Conservation (phyloP, 2,329 filamentous ascomycete genomes). For the Coniochaeta hoffmannii region DNA sequence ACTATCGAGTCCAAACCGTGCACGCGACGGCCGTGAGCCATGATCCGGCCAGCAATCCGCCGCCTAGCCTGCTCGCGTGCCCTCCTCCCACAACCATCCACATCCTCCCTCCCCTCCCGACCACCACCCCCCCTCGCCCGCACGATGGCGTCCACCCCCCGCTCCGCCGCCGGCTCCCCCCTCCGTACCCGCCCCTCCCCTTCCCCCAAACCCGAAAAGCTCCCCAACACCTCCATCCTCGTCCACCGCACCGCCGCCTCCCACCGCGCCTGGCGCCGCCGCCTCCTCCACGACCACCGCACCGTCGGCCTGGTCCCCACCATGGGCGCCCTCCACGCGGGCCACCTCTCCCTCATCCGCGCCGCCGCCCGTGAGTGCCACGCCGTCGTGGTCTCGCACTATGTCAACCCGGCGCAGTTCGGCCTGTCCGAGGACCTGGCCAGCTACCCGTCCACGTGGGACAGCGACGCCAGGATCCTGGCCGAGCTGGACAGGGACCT, state of each 20-base stretch:
- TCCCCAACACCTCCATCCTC: constrained; percentile 53
- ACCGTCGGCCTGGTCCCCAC: constrained; percentile 87
- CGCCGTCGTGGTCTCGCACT: constrained; percentile 84
- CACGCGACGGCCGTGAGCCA: not conserved
- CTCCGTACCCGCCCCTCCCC: constrained; percentile 14
- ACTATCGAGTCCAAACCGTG: not conserved
- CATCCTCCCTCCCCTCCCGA: not conserved
- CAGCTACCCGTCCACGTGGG: constrained; percentile 88
- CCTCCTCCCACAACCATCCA: constrained; percentile 1
- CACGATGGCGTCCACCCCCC: constrained; percentile 20
- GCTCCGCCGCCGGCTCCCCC: not conserved
- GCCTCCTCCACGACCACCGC: constrained; percentile 58
- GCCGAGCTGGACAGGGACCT: constrained; percentile 64
- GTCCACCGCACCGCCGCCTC: constrained; percentile 69
- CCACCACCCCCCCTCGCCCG: constrained; percentile 3
- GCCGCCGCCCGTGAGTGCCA: constrained; percentile 78
- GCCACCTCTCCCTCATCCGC: constrained; percentile 80
- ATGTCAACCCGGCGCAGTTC: constrained; percentile 96
- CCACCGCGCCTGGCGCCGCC: constrained; percentile 61
- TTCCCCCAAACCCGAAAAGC: constrained; percentile 28
- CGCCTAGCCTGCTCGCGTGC: constrained; percentile 10
- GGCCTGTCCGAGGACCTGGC: constrained; percentile 80
- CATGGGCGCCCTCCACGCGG: constrained; percentile 94
- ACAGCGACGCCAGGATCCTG: constrained; percentile 62
- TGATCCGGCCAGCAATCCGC: constrained; percentile 11